Conservation (phyloP, 352 stramenopile species). For the Pythium utonaiense region DNA sequence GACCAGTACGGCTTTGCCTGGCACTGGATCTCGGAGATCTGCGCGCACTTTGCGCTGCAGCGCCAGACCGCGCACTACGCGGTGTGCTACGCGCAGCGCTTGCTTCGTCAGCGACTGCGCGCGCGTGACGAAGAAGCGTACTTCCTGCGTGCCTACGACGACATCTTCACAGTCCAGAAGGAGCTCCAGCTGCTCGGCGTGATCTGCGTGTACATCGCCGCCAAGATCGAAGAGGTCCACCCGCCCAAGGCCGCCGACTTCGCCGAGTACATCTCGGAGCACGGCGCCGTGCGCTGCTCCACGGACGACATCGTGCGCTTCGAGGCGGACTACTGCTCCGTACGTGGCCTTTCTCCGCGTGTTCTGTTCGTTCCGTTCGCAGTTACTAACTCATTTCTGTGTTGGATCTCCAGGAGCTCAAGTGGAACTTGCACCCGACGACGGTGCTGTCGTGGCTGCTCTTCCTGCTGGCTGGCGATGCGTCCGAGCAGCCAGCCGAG, state of each 20-base stretch:
- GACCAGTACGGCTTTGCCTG: slow-evolving; percentile 81
- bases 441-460: slow-evolving; percentile 73
- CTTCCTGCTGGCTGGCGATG: slow-evolving; percentile 69
- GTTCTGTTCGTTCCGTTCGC: slow-evolving; percentile 2
- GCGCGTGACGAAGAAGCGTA: slow-evolving; percentile 34
- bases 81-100: slow-evolving; percentile 71
- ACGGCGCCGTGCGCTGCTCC: slow-evolving; percentile 37
- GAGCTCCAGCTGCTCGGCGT: slow-evolving; percentile 60
- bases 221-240: slow-evolving; percentile 83
- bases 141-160: slow-evolving; percentile 36
- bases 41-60: slow-evolving; percentile 71
- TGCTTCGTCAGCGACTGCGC: slow-evolving; percentile 54
- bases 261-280: slow-evolving; percentile 52
- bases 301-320: slow-evolving; percentile 53
- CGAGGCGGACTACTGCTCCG: slow-evolving; percentile 59
- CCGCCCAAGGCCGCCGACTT: slow-evolving; percentile 70
- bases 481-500: slow-evolving; percentile 56
- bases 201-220: slow-evolving; percentile 75
- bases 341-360: slow-evolving; percentile 25
- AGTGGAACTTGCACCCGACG: slow-evolving; percentile 80
- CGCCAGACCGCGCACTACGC: slow-evolving; percentile 75
- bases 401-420: slow-evolving; percentile 46
- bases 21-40: slow-evolving; percentile 65
- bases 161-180: slow-evolving; percentile 49
- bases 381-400: slow-evolving; percentile 4